Percentiles rank a stretch among this genome's conserved stretches.
Conservation (phyloP, 78 protist genomes). For the Acrasis kona region DNA sequence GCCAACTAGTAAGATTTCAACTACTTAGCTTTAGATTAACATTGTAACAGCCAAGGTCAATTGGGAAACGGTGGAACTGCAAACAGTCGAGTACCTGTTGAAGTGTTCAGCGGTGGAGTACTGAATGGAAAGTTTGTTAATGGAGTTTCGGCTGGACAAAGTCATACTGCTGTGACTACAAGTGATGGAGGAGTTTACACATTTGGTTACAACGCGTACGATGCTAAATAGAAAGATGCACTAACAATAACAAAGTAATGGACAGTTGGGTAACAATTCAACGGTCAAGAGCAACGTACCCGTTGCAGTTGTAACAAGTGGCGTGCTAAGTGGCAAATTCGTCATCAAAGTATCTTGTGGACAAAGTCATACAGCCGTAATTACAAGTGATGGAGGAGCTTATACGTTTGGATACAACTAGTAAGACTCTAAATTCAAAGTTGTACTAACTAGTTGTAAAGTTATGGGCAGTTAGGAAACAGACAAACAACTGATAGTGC, state of each 20-base stretch:
- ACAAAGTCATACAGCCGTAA: not conserved
- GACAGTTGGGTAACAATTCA: not conserved
- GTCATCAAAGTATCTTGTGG: not conserved
- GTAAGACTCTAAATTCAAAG: too few species aligned
- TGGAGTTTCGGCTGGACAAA: not conserved
- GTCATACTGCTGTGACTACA: too few species aligned
- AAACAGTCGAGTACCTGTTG: not conserved
- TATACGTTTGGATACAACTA: too few species aligned
- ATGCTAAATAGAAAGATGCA: too few species aligned
- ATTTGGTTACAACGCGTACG: too few species aligned
- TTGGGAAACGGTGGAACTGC: not conserved
- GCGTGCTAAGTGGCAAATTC: not conserved
- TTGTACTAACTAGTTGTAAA: too few species aligned
- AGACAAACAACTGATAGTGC: not conserved
- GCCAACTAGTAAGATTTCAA: not conserved
- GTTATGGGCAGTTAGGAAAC: not conserved
- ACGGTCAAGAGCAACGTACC: not conserved
- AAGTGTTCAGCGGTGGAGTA: not conserved
- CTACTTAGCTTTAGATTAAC: not conserved
- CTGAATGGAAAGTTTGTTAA: not conserved
- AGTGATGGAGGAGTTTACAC: too few species aligned
- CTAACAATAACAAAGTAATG: too few species aligned
- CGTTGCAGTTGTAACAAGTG: not conserved
- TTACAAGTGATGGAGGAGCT: not conserved
- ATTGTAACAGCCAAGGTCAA: conserved; percentile 1